Evolutionary conservation across 2,329 filamentous ascomycete genomes (phyloP), one percentile per base, ranked within the genome.

Genomic region (Fusarium guadeloupense): DNA sequence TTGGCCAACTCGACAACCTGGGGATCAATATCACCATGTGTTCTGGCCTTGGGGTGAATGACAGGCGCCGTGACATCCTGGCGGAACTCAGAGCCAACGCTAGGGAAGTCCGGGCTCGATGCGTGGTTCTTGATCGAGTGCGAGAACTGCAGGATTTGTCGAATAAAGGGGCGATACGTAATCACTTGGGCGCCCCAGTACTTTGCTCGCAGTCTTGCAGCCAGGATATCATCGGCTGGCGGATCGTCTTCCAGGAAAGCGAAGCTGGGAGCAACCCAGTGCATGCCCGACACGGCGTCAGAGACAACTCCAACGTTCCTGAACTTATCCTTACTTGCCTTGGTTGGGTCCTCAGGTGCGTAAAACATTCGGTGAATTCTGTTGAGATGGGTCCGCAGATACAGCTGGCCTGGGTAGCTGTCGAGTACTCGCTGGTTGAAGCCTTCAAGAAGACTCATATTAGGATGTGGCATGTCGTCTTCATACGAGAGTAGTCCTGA

Each of bases 141-240:
- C 53, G 78, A 76, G 72, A 79, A 74, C 62, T 86, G 75, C 66
- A 89, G 75, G 38, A 89, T 83, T 58, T 82, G 78, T 61, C 80
- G 78, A 47, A 89, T 73, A 58, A 94, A 92, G 1, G 91, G 92
- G 21, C 95, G 86, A 72, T 95, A 90, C 21, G 94, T 93, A 71
- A 98, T 93, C 60, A 96, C 93, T 62, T 90, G 85, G 0, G 92
- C 93, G 17, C 95, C 95, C 81, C 94, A 98, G 75, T 95, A 98
- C 75, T 99, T 98, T 13, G 91, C 95, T 34, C 94, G 88, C 59
- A 98, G 81, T 19, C 95, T 86, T 26, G 93, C 94, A 12, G 86
- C 82, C 14, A 97, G 86, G 56, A 98, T 93, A 42, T 97, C 88
- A 0, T 71, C 74, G 0, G 92, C 85, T 1, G 92, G 92, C 5